phyloP scores from a whole-genome alignment of 306 rosid species.

The Quercus rubra region DNA sequence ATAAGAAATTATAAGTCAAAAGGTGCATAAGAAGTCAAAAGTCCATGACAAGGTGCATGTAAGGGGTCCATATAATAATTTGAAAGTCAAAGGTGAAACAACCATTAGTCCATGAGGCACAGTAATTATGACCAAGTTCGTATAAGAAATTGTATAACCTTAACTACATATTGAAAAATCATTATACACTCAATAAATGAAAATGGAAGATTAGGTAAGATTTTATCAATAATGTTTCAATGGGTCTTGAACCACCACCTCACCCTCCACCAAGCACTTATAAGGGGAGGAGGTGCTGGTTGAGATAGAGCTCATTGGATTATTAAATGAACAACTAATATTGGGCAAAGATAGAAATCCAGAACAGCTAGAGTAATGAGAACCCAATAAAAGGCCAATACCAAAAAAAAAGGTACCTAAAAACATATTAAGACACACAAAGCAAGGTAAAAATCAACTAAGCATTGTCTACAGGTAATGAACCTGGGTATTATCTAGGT shows the following conservation, averaged over 20 bases:
- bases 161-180: background rate
- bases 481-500: background rate
- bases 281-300: too few species aligned
- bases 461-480: background rate
- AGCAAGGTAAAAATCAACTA: background rate
- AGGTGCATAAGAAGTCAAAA: background rate
- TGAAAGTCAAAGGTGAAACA: too few species aligned
- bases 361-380: background rate
- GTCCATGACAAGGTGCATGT: background rate
- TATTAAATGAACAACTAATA: background rate
- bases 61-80: background rate
- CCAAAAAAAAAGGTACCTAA: background rate
- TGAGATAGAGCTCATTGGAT: too few species aligned
- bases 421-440: background rate
- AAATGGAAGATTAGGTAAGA: background rate
- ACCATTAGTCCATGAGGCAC: too few species aligned
- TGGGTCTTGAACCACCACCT: background rate
- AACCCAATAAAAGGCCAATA: background rate
- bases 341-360: background rate
- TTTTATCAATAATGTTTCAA: background rate
- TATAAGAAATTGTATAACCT: background rate
- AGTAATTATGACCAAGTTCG: too few species aligned
- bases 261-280: too few species aligned
- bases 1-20: background rate
- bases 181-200: background rate